Evolutionary conservation across 2,329 filamentous ascomycete species (phyloP).

Genomic region (Colletotrichum truncatum): DNA sequence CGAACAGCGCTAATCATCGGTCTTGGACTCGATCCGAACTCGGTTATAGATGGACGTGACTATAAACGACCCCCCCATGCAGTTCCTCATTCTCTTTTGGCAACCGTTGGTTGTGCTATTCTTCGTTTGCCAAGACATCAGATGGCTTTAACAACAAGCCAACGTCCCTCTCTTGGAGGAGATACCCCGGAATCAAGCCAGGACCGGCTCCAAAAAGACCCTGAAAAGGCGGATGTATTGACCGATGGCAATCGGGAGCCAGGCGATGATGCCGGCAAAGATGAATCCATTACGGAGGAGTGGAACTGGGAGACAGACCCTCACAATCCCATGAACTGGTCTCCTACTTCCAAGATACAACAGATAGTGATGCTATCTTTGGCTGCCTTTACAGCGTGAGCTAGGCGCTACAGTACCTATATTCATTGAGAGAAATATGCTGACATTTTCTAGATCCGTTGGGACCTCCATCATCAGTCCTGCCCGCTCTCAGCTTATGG

Average conservation of each 20-base stretch:
- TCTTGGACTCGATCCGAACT: neutral
- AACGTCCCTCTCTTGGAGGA: neutral
- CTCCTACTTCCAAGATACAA: constrained; percentile 47
- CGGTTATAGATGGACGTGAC: too few species aligned
- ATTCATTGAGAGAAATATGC: too few species aligned
- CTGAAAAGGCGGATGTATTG: neutral
- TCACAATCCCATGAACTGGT: constrained; percentile 63
- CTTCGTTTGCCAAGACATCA: neutral
- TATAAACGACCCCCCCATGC: too few species aligned
- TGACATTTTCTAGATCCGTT: constrained; percentile 52
- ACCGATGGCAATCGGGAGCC: too few species aligned
- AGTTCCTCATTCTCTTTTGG: too few species aligned
- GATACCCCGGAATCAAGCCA: neutral
- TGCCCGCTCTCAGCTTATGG: constrained; percentile 53
- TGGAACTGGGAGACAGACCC: constrained; percentile 48
- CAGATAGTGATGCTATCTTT: constrained; percentile 48
- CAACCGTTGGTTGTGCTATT: accelerated
- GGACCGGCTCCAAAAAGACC: neutral
- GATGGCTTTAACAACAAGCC: neutral
- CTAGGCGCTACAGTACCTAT: too few species aligned
- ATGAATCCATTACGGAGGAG: neutral
- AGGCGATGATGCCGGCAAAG: neutral
- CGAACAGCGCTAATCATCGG: neutral
- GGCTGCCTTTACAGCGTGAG: constrained; percentile 52
- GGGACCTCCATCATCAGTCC: constrained; percentile 64